phyloP scores from a whole-genome alignment of 129 eudicot species.

The Gnaphalium uliginosum region DNA sequence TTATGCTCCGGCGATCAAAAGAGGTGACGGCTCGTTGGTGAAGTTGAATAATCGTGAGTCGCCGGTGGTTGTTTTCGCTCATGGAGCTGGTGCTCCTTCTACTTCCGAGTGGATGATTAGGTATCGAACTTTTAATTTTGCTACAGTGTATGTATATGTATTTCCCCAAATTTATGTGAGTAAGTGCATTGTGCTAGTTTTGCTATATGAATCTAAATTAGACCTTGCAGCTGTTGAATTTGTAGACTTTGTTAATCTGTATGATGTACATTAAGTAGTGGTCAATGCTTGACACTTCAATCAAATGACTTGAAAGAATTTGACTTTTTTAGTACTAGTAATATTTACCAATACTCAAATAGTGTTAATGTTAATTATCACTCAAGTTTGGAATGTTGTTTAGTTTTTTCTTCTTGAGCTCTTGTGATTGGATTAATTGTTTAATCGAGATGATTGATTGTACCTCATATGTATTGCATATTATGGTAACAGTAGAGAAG shows the following conservation, averaged over 20 bases:
- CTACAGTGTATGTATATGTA: too few species aligned
- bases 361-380: too few species aligned
- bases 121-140: too few species aligned
- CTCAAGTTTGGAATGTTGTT: too few species aligned
- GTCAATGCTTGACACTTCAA: background rate
- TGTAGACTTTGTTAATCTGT: background rate
- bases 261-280: background rate
- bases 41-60: slow-evolving; percentile 24
- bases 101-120: slow-evolving; percentile 92
- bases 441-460: too few species aligned
- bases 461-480: background rate
- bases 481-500: background rate
- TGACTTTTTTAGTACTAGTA: too few species aligned
- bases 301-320: background rate
- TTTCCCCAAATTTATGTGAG: background rate
- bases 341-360: too few species aligned
- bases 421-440: too few species aligned
- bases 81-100: slow-evolving; percentile 98
- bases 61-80: slow-evolving; percentile 89
- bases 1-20: slow-evolving; percentile 2
- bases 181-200: slow-evolving; percentile 3
- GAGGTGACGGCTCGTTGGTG: slow-evolving; percentile 21
- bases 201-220: background rate
- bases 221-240: background rate
- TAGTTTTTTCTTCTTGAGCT: too few species aligned